These are phyloP conservation scores for Euphrasia arctica DNA, from an alignment of 305 asterid species.

Conservation along the genomic window DNA sequence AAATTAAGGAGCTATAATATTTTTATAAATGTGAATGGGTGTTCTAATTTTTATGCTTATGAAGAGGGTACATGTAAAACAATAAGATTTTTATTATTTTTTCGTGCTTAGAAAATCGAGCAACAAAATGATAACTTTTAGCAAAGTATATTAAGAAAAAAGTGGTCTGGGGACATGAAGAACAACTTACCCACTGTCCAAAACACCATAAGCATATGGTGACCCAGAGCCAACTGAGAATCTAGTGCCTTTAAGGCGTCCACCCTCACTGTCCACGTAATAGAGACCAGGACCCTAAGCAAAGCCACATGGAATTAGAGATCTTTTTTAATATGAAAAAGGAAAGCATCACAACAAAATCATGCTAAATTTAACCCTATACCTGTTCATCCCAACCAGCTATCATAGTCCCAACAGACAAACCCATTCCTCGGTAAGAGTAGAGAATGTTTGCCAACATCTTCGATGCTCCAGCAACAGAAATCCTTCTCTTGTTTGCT, in stretches of 20 bases:
- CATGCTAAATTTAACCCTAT: constrained; percentile 21
- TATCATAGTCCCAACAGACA: constrained; percentile 96
- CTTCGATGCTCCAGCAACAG: constrained; percentile 96
- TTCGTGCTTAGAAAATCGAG: not conserved
- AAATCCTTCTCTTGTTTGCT: constrained; percentile 90
- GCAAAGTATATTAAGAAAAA: not conserved
- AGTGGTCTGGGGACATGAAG: constrained; percentile 1
- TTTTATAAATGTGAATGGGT: no score
- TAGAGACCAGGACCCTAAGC: constrained; percentile 90
- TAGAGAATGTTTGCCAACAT: constrained; percentile 85
- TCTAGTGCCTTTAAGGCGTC: constrained; percentile 88
- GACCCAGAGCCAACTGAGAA: constrained; percentile 99
- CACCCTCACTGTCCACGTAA: constrained; percentile 95
- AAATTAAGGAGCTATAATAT: no score
- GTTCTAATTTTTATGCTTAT: no score
- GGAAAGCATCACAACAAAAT: not conserved
- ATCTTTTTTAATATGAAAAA: not conserved
- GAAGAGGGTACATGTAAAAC: no score
- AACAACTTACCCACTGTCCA: constrained; percentile 79
- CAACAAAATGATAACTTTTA: not conserved
- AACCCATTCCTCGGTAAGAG: constrained; percentile 95
- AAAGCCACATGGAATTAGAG: not conserved
- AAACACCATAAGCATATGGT: constrained; percentile 93
- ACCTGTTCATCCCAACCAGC: constrained; percentile 99
- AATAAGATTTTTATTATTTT: no score